These are phyloP conservation scores for Mucor saturninus DNA, from an alignment of 371 early-diverging fungal genomes.

Conservation along the genomic window DNA sequence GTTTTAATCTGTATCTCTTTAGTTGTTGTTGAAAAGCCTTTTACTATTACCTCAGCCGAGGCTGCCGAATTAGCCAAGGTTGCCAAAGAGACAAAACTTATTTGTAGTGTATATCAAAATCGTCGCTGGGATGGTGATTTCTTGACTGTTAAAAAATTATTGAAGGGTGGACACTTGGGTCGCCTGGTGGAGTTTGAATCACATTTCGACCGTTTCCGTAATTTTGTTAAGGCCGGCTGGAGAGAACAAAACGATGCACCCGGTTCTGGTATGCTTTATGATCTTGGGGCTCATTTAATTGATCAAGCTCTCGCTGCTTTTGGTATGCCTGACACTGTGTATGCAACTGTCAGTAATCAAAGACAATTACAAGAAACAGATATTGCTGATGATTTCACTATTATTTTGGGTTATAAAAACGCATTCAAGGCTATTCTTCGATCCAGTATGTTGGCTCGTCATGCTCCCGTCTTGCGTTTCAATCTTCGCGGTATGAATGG, in stretches of 20 bases:
- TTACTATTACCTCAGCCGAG: conserved; percentile 66
- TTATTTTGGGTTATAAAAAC: conserved; percentile 65
- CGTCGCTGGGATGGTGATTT: conserved; percentile 87
- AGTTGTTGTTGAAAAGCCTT: conserved; percentile 83
- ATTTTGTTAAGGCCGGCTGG: conserved; percentile 75
- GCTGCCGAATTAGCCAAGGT: conserved; percentile 61
- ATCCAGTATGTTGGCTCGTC: conserved; percentile 74
- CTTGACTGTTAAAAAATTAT: conserved; percentile 68
- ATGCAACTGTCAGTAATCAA: conserved; percentile 69
- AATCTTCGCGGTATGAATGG: conserved; percentile 75
- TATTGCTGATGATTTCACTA: conserved; percentile 68
- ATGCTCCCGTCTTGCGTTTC: conserved; percentile 69
- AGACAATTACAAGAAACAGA: conserved; percentile 62
- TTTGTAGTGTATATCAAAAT: conserved; percentile 81
- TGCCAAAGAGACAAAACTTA: conserved; percentile 58
- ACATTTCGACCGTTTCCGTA: conserved; percentile 79
- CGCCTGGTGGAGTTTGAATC: conserved; percentile 75
- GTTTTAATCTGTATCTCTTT: neutral
- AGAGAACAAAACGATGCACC: conserved; percentile 67
- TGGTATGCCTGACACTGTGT: conserved; percentile 70
- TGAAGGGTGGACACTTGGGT: conserved; percentile 61
- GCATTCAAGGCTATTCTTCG: conserved; percentile 66
- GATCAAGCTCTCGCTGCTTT: conserved; percentile 77
- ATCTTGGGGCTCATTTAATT: conserved; percentile 78
- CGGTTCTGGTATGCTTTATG: conserved; percentile 77